Conservation (phyloP, 768 basidiomycete species). For the Cystoderma amianthinum region DNA sequence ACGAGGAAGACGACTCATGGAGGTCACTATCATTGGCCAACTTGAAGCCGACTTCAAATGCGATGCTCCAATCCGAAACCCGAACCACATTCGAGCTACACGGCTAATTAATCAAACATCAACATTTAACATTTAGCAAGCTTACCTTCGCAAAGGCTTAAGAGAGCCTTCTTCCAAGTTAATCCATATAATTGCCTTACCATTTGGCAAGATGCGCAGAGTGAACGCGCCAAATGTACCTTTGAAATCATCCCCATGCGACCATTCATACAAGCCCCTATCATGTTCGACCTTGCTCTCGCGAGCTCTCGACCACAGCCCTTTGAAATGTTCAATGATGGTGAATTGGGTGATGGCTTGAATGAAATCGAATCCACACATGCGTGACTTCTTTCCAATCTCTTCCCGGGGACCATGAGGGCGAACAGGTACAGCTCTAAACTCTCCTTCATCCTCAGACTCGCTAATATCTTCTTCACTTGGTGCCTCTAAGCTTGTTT, state of each 20-base stretch:
- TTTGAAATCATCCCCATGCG: constrained; percentile 7
- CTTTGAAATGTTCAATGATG: constrained; percentile 5
- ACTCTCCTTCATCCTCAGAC: too few species aligned
- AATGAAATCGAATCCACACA: constrained; percentile 4
- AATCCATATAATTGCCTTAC: constrained; percentile 7
- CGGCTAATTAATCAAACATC: too few species aligned
- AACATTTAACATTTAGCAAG: too few species aligned
- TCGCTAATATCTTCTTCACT: too few species aligned
- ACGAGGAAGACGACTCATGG: constrained; percentile 3
- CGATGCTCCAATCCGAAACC: constrained; percentile 8
- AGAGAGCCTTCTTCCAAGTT: constrained; percentile 8
- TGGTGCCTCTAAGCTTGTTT: too few species aligned
- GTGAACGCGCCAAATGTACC: constrained; percentile 8
- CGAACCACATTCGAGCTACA: constrained; percentile 3
- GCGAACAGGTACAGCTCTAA: too few species aligned
- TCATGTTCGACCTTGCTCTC: constrained; percentile 1
- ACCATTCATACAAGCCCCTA: constrained; percentile 5
- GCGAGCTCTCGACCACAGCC: constrained; percentile 2
- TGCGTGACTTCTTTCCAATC: constrained; percentile 1
- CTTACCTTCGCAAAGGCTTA: constrained; percentile 3
- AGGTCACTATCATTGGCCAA: constrained; percentile 2
- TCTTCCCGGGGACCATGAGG: too few species aligned
- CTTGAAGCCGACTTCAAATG: constrained; percentile 9
- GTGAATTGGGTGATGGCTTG: constrained; percentile 4
- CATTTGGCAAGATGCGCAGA: constrained; percentile 5